Evolutionary conservation across 2,329 filamentous ascomycete species (phyloP).

Genomic region (Teratosphaeria pseudoeucalypti): DNA sequence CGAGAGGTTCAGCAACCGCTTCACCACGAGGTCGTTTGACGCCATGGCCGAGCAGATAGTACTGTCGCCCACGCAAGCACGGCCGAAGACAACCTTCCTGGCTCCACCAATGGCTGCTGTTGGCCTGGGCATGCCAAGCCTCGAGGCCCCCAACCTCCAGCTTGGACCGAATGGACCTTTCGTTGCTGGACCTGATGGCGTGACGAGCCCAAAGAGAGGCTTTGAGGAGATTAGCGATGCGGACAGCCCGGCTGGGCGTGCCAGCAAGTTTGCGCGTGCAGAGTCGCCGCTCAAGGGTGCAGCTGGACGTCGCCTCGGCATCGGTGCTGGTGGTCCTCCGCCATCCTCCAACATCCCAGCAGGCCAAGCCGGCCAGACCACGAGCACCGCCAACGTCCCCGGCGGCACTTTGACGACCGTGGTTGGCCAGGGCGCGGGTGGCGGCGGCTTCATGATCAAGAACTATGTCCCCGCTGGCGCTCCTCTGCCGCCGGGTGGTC

Average conservation of each 20-base stretch:
- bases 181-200: slow-evolving; percentile 12
- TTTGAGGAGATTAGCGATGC: slow-evolving; percentile 50
- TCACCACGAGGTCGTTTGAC: slow-evolving; percentile 60
- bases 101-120: slow-evolving; percentile 1
- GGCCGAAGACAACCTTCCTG: slow-evolving; percentile 21
- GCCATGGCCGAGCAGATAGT: slow-evolving; percentile 73
- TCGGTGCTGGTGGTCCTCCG: background rate
- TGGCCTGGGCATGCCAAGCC: slow-evolving; percentile 8
- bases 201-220: slow-evolving; percentile 32
- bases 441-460: slow-evolving; percentile 22
- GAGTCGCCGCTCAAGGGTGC: slow-evolving; percentile 88
- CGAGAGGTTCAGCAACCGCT: slow-evolving; percentile 65
- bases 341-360: background rate
- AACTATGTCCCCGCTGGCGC: slow-evolving; percentile 15
- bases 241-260: slow-evolving; percentile 49
- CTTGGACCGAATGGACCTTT: slow-evolving; percentile 26
- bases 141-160: slow-evolving; percentile 3
- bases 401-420: slow-evolving; percentile 3
- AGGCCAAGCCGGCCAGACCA: slow-evolving; percentile 23
- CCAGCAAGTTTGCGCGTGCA: slow-evolving; percentile 78
- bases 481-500: background rate
- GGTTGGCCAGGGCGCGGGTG: slow-evolving; percentile 12
- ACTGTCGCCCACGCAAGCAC: slow-evolving; percentile 71
- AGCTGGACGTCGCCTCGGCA: slow-evolving; percentile 65
- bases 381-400: slow-evolving; percentile 5